Evolutionary conservation across 176 grass and related monocot genomes (phyloP), one percentile per base, ranked within the genome.

Genomic region (Musa schizocarpa): DNA sequence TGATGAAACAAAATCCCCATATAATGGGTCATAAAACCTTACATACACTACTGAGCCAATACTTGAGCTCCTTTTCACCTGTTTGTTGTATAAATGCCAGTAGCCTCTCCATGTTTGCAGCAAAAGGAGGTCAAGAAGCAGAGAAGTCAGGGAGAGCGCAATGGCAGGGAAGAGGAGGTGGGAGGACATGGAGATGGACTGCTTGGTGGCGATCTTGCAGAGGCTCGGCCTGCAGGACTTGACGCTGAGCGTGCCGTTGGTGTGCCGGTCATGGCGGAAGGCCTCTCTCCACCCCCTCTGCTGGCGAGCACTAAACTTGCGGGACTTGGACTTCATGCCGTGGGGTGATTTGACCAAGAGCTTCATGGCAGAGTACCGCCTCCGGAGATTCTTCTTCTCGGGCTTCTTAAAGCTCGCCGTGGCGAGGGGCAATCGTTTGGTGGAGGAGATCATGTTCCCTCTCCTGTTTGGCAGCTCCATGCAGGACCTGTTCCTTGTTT

Each of bases 181-280:
- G 67, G 67, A 69, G 67, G 67, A 69, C 26, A 48, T 69, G 67
- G 67, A 69, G 26, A 50, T 50, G 67, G 67, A 69, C 24, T 69
- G 67, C 67, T 43, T 69, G 34, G 67, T 48, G 16, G 19, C 14
- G 26, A 69, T 69, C 67, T 69, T 69, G 4, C 67, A 48, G 2
- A 69, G 67, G 67, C 67, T 69, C 34, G 29, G 26, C 34, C 12
- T 69, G 26, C 26, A 19, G 26, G 67, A 50, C 67, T 43, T 69
- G 13, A 19, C 67, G 26, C 29, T 50, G 13, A 29, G 26, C 67
- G 67, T 69, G 67, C 67, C 67, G 11, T 69, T 69, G 26, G 29
- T 69, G 12, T 69, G 67, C 67, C 13, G 16, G 34, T 50, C 67
- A 16, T 69, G 67, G 67, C 16, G 11, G 11, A 27, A 14, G 16